Evolutionary conservation across 768 basidiomycete species (phyloP), one percentile per base, ranked within the genome.

Genomic region (Boletus rufocinnamomeus): DNA sequence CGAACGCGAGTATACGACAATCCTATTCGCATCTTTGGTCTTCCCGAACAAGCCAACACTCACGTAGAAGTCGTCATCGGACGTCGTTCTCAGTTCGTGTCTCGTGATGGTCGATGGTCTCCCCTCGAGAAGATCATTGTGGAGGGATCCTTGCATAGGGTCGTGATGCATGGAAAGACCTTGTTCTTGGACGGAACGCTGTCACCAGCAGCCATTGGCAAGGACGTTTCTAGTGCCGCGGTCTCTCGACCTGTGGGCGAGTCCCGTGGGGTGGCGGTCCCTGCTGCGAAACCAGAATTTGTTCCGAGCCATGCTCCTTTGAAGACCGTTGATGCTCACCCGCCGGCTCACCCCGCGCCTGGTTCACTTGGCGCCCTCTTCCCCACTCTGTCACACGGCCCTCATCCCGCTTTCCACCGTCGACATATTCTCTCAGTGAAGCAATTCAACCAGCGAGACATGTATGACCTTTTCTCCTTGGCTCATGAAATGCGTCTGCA

Each of bases 401-500:
- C 85, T 53, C 90, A 94, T 65, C 91, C 93, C 0, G 85, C 93
- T 4, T 98, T 96, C 87, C 86, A 95, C 66, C 88, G 92, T 56
- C 86, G 93, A 40, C 93, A 98, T 71, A 93, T 98, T 59, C 84
- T 98, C 19, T 87, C 93, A 0, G 94, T 98, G 60, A 97, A 95
- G 70, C 94, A 98, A 63, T 95, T 98, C 75, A 85, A 79, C 38
- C 86, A 90, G 54, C 86, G 88, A 45, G 95, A 99, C 66, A 81
- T 98, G 59, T 90, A 98, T 69, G 90, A 92, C 61, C 84, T 99
- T 41, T 99, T 98, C 79, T 87, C 91, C 47, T 78, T 98, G 50
- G 96, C 97, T 1, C 88, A 93, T 64, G 97, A 99, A 76, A 95
- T 99, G 95, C 89, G 93, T 50, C 82, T 93, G 38, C 95, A 95